Evolutionary conservation across 345 rosid species (phyloP).

Genomic region (Turnera subulata): DNA sequence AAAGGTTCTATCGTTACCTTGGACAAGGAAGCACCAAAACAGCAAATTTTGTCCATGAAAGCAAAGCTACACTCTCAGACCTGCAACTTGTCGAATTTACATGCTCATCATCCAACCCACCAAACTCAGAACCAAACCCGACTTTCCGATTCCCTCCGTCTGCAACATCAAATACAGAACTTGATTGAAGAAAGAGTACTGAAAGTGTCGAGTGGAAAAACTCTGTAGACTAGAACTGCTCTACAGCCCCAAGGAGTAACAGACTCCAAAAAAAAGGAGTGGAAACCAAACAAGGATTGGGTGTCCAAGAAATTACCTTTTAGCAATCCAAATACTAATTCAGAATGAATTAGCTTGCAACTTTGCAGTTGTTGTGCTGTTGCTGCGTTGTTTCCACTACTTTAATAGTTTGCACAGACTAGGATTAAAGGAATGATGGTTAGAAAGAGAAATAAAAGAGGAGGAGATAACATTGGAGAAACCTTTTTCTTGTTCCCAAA

Average conservation of each 20-base stretch:
- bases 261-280: too few relatives aligned
- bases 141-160: too few relatives aligned
- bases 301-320: conserved; percentile 24
- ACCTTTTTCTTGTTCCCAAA: conserved; percentile 2
- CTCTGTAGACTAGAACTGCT: too few relatives aligned
- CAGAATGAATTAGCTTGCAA: conserved; percentile 1
- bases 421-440: conserved; percentile 22
- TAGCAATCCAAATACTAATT: conserved; percentile 14
- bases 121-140: conserved; percentile 14
- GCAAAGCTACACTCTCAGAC: conserved; percentile 11
- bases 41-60: conserved; percentile 42
- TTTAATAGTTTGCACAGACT: conserved; percentile 23
- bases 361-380: neutral
- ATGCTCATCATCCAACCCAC: conserved; percentile 20
- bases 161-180: conserved; percentile 22
- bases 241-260: too few relatives aligned
- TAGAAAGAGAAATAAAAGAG: neutral
- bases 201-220: neutral
- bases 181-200: conserved; percentile 7
- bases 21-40: conserved; percentile 29
- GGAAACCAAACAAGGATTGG: conserved; percentile 18
- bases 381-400: neutral
- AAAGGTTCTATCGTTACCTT: conserved; percentile 22
- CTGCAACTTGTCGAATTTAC: conserved; percentile 18
- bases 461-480: conserved; percentile 14